phyloP scores from a whole-genome alignment of 2,329 filamentous ascomycete species.

The Diaporthe destruens region DNA sequence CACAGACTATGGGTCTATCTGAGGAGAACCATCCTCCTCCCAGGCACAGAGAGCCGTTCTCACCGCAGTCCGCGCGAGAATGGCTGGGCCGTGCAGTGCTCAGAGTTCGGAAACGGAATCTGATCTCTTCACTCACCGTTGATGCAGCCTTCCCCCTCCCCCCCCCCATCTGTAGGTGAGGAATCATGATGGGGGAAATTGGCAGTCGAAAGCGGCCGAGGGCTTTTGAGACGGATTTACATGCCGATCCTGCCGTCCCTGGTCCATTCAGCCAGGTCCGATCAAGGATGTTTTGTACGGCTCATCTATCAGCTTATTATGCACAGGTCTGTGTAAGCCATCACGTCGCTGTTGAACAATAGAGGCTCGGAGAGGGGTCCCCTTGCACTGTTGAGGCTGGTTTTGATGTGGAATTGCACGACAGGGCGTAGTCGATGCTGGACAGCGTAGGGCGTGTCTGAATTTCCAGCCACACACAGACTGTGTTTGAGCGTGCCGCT shows the following conservation, averaged over 20 bases:
- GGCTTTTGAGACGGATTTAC: conserved; percentile 33
- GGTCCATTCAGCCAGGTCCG: conserved; percentile 33
- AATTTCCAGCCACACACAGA: background rate
- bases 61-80: conserved; percentile 1
- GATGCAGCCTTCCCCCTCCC: background rate
- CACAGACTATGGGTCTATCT: conserved; percentile 30
- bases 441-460: background rate
- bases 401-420: conserved; percentile 1
- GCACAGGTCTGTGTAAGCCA: conserved; percentile 23
- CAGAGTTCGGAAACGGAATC: conserved; percentile 5
- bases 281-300: conserved; percentile 27
- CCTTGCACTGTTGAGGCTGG: background rate
- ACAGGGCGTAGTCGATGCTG: background rate
- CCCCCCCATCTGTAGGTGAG: too few species aligned
- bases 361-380: background rate
- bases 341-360: background rate
- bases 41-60: background rate
- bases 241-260: conserved; percentile 39
- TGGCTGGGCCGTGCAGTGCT: conserved; percentile 6
- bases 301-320: conserved; percentile 35
- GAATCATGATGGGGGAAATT: conserved; percentile 18
- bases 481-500: conserved; percentile 17
- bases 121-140: background rate
- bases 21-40: conserved; percentile 7
- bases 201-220: conserved; percentile 22